These are phyloP conservation scores for Crithidia bombi DNA, from an alignment of 208 protist genomes.

Conservation along the genomic window DNA sequence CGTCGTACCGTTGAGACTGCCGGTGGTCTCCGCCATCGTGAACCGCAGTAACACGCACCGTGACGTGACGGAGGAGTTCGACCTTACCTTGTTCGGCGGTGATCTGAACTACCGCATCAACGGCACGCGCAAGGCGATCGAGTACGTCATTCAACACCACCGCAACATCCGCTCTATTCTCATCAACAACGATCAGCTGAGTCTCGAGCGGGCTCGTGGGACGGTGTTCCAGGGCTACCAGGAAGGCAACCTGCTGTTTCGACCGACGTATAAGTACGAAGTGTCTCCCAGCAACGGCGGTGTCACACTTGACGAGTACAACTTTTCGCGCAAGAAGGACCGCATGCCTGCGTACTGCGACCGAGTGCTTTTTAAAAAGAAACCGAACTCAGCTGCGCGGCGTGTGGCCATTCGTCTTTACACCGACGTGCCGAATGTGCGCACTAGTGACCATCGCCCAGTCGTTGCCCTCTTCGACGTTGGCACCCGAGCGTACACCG, in stretches of 20 bases:
- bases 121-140: conserved; percentile 78
- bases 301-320: conserved; percentile 60
- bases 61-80: conserved; percentile 90
- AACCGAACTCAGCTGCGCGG: conserved; percentile 33
- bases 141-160: conserved; percentile 71
- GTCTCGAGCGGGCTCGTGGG: conserved; percentile 76
- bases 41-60: conserved; percentile 18
- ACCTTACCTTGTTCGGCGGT: conserved; percentile 93
- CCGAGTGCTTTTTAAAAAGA: conserved; percentile 78
- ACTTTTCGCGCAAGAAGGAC: conserved; percentile 66
- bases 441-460: conserved; percentile 86
- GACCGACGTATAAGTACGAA: conserved; percentile 95
- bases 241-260: conserved; percentile 88
- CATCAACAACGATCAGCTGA: conserved; percentile 92
- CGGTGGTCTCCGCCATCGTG: conserved; percentile 10
- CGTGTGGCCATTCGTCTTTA: conserved; percentile 68
- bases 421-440: conserved; percentile 81
- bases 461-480: conserved; percentile 84
- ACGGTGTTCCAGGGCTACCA: conserved; percentile 83
- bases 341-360: conserved; percentile 89
- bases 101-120: conserved; percentile 97
- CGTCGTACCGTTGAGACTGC: conserved; percentile 24
- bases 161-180: conserved; percentile 77
- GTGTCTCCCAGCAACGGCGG: conserved; percentile 28
- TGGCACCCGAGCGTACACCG: conserved; percentile 40